Percentiles rank a stretch among this genome's conserved stretches.
Evolutionary conservation across 2,329 filamentous ascomycete species (phyloP).

Genomic region (Zasmidium angulare): DNA sequence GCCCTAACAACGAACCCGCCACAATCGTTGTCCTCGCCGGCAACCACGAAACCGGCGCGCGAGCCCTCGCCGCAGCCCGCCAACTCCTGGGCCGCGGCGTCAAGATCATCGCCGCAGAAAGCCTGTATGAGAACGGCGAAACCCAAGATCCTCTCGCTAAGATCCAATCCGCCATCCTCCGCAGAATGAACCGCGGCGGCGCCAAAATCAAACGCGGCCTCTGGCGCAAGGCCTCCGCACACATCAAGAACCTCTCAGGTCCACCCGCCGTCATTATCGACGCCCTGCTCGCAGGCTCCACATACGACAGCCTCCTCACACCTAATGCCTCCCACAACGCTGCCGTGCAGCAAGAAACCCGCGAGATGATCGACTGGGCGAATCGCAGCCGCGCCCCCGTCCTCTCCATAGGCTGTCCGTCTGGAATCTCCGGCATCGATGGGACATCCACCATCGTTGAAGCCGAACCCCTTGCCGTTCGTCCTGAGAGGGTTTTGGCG

Average conservation of each 20-base stretch:
- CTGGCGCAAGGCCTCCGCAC: conserved; percentile 59
- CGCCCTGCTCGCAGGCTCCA: conserved; percentile 80
- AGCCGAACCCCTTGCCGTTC: conserved; percentile 74
- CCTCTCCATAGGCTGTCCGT: conserved; percentile 86
- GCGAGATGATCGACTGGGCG: conserved; percentile 90
- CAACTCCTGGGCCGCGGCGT: conserved; percentile 82
- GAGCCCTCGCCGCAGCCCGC: conserved; percentile 80
- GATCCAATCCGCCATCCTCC: conserved; percentile 80
- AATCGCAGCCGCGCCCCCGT: conserved; percentile 83
- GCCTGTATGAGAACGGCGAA: conserved; percentile 79
- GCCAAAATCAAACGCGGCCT: conserved; percentile 59
- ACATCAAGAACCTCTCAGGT: conserved; percentile 56
- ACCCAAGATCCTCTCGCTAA: conserved; percentile 78
- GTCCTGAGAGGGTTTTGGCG: conserved; percentile 78
- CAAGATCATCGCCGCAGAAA: conserved; percentile 77
- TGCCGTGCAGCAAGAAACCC: conserved; percentile 78
- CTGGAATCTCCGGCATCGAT: conserved; percentile 77
- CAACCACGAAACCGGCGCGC: conserved; percentile 87
- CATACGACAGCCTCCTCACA: conserved; percentile 80
- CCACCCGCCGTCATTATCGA: conserved; percentile 82
- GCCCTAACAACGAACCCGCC: conserved; percentile 43
- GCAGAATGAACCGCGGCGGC: conserved; percentile 63
- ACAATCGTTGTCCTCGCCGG: conserved; percentile 80
- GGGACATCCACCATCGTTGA: conserved; percentile 67
- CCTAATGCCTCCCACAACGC: conserved; percentile 28